phyloP scores from a whole-genome alignment of 306 rosid species.

The Canavalia gladiata region DNA sequence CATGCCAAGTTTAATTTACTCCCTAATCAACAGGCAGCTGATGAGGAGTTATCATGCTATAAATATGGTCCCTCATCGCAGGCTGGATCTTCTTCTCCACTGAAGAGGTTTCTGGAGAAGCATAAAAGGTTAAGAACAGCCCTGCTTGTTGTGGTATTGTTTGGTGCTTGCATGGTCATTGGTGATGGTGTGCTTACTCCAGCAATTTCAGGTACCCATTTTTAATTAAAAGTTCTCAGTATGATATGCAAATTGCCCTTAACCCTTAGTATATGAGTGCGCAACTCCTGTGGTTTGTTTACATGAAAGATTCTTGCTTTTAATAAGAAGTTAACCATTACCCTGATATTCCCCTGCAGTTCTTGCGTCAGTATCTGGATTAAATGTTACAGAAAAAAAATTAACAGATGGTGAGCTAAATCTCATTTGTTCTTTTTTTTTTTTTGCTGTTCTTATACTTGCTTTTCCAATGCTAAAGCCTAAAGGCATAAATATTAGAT shows the following conservation, averaged over 20 bases:
- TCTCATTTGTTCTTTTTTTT: not conserved
- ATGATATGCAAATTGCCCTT: slow-evolving; percentile 3
- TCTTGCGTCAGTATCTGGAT: slow-evolving; percentile 83
- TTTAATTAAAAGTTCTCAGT: slow-evolving; percentile 7
- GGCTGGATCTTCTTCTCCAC: slow-evolving; percentile 56
- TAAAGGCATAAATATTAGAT: slow-evolving; percentile 18
- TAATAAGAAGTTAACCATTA: slow-evolving; percentile 13
- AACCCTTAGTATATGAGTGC: not conserved
- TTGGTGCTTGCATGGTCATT: slow-evolving; percentile 92
- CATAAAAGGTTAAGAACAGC: slow-evolving; percentile 77
- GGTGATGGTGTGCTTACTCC: slow-evolving; percentile 95
- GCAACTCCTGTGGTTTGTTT: slow-evolving; percentile 21
- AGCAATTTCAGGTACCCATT: slow-evolving; percentile 78
- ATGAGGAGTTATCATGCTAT: slow-evolving; percentile 85
- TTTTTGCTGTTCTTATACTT: slow-evolving; percentile 8
- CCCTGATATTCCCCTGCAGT: slow-evolving; percentile 59
- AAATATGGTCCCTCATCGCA: slow-evolving; percentile 83
- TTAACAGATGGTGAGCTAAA: slow-evolving; percentile 63
- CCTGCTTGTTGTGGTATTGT: slow-evolving; percentile 73
- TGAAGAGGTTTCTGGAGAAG: slow-evolving; percentile 82
- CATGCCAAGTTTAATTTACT: slow-evolving; percentile 87
- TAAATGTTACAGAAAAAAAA: slow-evolving; percentile 68
- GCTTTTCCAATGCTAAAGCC: slow-evolving; percentile 7
- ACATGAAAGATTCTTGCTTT: slow-evolving; percentile 18
- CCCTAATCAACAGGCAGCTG: slow-evolving; percentile 93